Percentiles rank a stretch among this genome's conserved stretches.
phyloP scores from a whole-genome alignment of 306 rosid species.

The Cucumis melo region DNA sequence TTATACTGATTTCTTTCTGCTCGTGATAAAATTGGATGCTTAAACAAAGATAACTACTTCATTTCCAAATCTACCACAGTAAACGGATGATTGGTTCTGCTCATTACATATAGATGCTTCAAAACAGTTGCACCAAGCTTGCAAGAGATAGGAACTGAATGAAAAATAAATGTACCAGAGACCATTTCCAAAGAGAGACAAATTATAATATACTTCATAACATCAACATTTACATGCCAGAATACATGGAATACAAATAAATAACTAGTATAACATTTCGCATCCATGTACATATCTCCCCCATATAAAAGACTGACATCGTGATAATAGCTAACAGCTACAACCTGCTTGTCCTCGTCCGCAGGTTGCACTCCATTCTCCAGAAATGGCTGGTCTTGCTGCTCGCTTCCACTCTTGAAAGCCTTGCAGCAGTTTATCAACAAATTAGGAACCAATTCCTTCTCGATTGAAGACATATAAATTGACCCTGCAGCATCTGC shows the following conservation, averaged over 20 bases:
- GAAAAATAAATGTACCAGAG: not conserved
- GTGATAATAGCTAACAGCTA: constrained; percentile 15
- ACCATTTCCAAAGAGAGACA: not conserved
- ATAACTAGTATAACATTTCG: not conserved
- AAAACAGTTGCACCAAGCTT: not conserved
- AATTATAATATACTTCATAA: not conserved
- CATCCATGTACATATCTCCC: not conserved
- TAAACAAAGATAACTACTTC: not conserved
- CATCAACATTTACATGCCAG: not conserved
- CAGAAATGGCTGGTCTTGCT: constrained; percentile 33
- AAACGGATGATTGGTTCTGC: not conserved
- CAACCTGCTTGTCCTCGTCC: constrained; percentile 71
- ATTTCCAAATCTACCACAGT: not conserved
- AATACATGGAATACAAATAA: not conserved
- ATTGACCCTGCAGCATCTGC: constrained; percentile 64
- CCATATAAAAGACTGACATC: not conserved
- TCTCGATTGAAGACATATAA: constrained; percentile 57
- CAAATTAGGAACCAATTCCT: constrained; percentile 64
- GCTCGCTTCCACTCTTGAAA: constrained; percentile 42
- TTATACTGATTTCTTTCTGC: not conserved
- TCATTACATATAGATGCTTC: not conserved
- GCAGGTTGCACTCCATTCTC: constrained; percentile 56
- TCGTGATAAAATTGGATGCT: not conserved
- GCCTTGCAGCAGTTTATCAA: constrained; percentile 83
- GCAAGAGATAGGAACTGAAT: not conserved